Percentiles rank a stretch among this genome's conserved stretches.
Evolutionary conservation across 1,284 basidiomycete species (phyloP).

Genomic region (Marasmius tenuissimus): DNA sequence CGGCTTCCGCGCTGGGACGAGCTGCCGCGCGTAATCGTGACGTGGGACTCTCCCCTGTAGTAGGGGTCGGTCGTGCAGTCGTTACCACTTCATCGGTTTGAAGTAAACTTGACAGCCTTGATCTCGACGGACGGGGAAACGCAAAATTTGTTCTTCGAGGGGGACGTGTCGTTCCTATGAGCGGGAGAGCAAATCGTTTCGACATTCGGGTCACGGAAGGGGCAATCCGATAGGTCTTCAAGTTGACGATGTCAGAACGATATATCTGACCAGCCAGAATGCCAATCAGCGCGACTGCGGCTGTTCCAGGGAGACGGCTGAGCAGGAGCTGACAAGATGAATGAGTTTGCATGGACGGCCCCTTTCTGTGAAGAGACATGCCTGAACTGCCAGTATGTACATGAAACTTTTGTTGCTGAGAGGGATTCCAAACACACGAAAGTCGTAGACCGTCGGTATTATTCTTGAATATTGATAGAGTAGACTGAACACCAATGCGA

Average conservation of each 20-base stretch:
- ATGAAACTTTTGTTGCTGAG: slow-evolving; percentile 75
- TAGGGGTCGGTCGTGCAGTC: slow-evolving; percentile 4
- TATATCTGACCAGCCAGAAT: slow-evolving; percentile 74
- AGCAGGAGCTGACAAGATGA: slow-evolving; percentile 56
- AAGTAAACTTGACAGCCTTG: background rate
- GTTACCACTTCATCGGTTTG: slow-evolving; percentile 13
- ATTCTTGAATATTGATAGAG: slow-evolving; percentile 81
- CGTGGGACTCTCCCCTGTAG: background rate
- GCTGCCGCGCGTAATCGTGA: slow-evolving; percentile 7
- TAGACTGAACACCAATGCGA: slow-evolving; percentile 69
- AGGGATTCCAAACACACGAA: slow-evolving; percentile 72
- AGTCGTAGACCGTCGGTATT: slow-evolving; percentile 75
- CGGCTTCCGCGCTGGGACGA: slow-evolving; percentile 4
- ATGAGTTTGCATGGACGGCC: slow-evolving; percentile 5
- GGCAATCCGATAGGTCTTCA: slow-evolving; percentile 77
- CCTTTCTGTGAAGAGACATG: slow-evolving; percentile 26
- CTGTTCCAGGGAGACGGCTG: slow-evolving; percentile 65
- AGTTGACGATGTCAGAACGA: slow-evolving; percentile 73
- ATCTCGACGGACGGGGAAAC: slow-evolving; percentile 43
- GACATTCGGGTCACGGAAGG: slow-evolving; percentile 51
- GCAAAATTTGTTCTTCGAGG: slow-evolving; percentile 51
- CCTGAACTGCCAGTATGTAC: slow-evolving; percentile 70
- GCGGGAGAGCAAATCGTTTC: slow-evolving; percentile 52
- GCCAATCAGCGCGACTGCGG: slow-evolving; percentile 61
- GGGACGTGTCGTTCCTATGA: slow-evolving; percentile 62